These are phyloP conservation scores for Bipolaris cookei DNA, from an alignment of 2,329 filamentous ascomycete genomes.

Conservation along the genomic window DNA sequence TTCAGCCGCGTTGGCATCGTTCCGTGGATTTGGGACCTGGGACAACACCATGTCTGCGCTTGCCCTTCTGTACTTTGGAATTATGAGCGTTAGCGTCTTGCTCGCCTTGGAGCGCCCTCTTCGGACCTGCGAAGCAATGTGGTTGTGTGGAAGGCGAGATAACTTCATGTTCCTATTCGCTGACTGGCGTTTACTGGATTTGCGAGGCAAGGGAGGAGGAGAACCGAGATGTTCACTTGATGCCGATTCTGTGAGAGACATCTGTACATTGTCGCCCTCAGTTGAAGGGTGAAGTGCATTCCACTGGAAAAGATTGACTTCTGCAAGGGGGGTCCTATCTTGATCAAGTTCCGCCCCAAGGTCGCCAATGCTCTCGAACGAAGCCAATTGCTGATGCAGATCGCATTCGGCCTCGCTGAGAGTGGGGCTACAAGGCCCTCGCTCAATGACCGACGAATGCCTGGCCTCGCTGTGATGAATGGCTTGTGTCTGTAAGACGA, in stretches of 20 bases:
- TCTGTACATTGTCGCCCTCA: conserved; percentile 9
- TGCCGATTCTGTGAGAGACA: conserved; percentile 20
- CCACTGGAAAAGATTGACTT: conserved; percentile 32
- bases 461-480: conserved; percentile 29
- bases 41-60: conserved; percentile 32
- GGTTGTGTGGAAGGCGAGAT: conserved; percentile 35
- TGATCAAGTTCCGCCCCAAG: conserved; percentile 43
- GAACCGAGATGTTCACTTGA: conserved; percentile 10
- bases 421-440: conserved; percentile 49
- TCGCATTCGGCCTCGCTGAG: conserved; percentile 56
- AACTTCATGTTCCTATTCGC: conserved; percentile 27
- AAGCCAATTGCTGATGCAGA: conserved; percentile 40
- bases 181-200: conserved; percentile 52
- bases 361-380: conserved; percentile 47
- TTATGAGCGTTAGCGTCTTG: conserved; percentile 33
- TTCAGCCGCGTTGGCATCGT: conserved; percentile 9
- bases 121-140: conserved; percentile 41
- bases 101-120: conserved; percentile 25
- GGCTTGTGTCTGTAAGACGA: conserved; percentile 35
- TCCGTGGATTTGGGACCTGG: conserved; percentile 23
- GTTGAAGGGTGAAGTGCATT: conserved; percentile 19
- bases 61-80: conserved; percentile 30
- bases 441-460: conserved; percentile 16
- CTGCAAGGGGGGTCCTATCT: conserved; percentile 29
- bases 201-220: conserved; percentile 49